Evolutionary conservation across 2,329 filamentous ascomycete species (phyloP).

Genomic region (Hypoxylon sp.): DNA sequence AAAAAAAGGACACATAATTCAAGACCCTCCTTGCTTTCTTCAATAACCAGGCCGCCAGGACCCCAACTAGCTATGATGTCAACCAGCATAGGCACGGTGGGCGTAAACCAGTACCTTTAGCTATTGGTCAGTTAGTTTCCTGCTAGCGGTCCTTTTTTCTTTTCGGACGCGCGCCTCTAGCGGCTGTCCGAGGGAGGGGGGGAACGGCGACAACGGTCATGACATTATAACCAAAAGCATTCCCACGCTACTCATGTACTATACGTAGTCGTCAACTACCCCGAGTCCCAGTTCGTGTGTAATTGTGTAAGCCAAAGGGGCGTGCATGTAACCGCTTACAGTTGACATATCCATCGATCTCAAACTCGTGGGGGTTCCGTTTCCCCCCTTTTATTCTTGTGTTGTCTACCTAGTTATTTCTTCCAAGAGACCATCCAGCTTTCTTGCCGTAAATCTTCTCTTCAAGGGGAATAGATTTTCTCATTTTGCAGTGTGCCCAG

Average conservation of each 20-base stretch:
- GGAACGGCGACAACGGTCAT: constrained; percentile 12
- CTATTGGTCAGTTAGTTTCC: constrained; percentile 16
- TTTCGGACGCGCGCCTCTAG: constrained; percentile 28
- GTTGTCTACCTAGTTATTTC: too few relatives aligned
- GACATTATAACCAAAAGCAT: constrained; percentile 20
- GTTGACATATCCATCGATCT: constrained; percentile 13
- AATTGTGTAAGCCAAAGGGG: constrained; percentile 16
- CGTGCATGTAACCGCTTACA: constrained; percentile 15
- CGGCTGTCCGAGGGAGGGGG: constrained; percentile 14
- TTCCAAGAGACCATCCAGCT: constrained; percentile 10
- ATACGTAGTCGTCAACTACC: constrained; percentile 11
- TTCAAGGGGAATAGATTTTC: constrained; percentile 18
- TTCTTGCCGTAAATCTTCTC: constrained; percentile 1
- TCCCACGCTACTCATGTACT: constrained; percentile 25
- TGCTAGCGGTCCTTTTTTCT: not conserved
- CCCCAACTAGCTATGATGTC: constrained; percentile 33
- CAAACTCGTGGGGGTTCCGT: constrained; percentile 6
- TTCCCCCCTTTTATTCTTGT: not conserved
- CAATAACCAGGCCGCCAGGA: constrained; percentile 13
- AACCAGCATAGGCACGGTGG: constrained; percentile 17
- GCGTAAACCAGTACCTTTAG: constrained; percentile 5
- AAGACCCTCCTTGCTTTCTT: constrained; percentile 4
- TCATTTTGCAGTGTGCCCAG: constrained; percentile 11
- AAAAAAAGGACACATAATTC: constrained; percentile 1
- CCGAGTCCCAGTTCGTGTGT: not conserved